A percentile compares a stretch with the other conserved stretches of the same genome.
phyloP scores from a whole-genome alignment of 1,284 basidiomycete genomes.

The Hemileia vastatrix region DNA sequence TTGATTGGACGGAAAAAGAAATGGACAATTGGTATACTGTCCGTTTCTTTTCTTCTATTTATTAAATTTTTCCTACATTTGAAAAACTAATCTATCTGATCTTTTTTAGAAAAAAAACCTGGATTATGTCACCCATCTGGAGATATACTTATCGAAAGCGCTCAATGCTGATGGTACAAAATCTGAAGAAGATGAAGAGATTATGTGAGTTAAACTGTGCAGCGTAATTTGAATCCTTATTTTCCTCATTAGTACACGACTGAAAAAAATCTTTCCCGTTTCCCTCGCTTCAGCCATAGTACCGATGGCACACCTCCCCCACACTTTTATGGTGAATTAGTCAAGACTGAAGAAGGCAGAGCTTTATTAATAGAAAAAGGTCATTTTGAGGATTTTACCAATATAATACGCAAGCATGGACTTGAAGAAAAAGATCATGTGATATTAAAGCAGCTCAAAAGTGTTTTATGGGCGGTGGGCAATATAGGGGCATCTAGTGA shows the following conservation, averaged over 20 bases:
- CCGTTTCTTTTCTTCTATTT: conserved; percentile 36
- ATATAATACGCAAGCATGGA: conserved; percentile 78
- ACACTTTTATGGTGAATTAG: conserved; percentile 96
- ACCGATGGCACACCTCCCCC: conserved; percentile 81
- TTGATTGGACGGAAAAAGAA: conserved; percentile 84
- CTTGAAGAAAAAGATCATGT: conserved; percentile 72
- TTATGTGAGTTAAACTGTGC: conserved; percentile 6
- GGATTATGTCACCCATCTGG: conserved; percentile 74
- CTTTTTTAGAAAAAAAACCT: conserved; percentile 47
- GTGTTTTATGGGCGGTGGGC: conserved; percentile 91
- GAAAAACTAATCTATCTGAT: not conserved
- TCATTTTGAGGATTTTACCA: conserved; percentile 81
- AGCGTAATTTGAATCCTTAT: not conserved
- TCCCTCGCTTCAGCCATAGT: conserved; percentile 1
- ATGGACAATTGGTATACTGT: conserved; percentile 94
- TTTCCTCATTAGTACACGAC: not conserved
- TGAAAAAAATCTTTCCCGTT: not conserved
- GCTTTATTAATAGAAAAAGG: conserved; percentile 78
- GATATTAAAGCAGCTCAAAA: conserved; percentile 80
- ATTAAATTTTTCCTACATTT: not conserved
- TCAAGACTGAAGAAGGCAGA: conserved; percentile 88
- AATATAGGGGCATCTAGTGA: conserved; percentile 83
- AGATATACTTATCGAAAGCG: conserved; percentile 68
- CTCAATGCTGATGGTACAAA: conserved; percentile 53
- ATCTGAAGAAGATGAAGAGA: conserved; percentile 57